Evolutionary conservation across 352 stramenopile species (phyloP).

Genomic region (Phytopythium vexans): DNA sequence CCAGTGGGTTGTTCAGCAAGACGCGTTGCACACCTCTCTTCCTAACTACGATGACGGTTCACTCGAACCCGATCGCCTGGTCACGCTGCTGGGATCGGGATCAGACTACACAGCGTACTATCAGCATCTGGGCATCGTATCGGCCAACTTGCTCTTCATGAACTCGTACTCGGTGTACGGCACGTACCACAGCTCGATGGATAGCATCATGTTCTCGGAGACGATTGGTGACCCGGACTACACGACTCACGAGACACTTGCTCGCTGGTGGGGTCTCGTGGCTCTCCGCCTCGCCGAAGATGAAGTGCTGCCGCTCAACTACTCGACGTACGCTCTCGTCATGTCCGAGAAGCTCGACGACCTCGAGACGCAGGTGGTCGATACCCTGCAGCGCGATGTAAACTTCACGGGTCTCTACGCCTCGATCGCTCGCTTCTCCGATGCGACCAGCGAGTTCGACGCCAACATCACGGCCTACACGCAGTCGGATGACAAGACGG

Average conservation of each 20-base stretch:
- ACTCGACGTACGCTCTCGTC: slow-evolving; percentile 19
- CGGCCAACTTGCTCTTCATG: slow-evolving; percentile 50
- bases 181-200: slow-evolving; percentile 73
- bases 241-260: slow-evolving; percentile 25
- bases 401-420: slow-evolving; percentile 17
- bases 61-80: slow-evolving; percentile 20
- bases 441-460: slow-evolving; percentile 10
- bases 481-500: slow-evolving; percentile 1
- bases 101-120: slow-evolving; percentile 71
- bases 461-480: slow-evolving; percentile 7
- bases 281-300: slow-evolving; percentile 32
- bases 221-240: slow-evolving; percentile 43
- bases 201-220: slow-evolving; percentile 57
- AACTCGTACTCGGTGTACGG: slow-evolving; percentile 30
- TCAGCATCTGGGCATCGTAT: slow-evolving; percentile 67
- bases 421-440: slow-evolving; percentile 17
- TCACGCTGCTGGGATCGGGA: slow-evolving; percentile 39
- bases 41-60: slow-evolving; percentile 3
- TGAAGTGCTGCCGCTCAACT: slow-evolving; percentile 30
- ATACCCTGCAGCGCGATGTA: slow-evolving; percentile 2
- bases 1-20: slow-evolving; percentile 6
- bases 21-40: background rate
- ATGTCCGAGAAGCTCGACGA: slow-evolving; percentile 20
- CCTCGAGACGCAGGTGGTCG: slow-evolving; percentile 6
- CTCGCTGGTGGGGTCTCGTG: slow-evolving; percentile 39